Evolutionary conservation across 2,329 filamentous ascomycete genomes (phyloP), one percentile per base, ranked within the genome.

Genomic region (Curvularia sp.): DNA sequence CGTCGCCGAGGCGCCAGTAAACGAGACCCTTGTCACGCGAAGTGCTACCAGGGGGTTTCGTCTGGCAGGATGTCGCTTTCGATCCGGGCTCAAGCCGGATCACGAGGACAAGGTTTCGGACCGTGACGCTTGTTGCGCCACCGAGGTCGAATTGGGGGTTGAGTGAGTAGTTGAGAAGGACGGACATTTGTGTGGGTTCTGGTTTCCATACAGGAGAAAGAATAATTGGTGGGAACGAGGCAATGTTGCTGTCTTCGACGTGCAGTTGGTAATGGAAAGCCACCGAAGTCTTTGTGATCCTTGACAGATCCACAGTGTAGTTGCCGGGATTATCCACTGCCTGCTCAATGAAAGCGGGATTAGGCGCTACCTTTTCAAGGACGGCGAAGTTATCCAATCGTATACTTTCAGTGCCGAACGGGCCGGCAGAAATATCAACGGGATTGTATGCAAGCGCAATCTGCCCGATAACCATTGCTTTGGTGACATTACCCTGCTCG

Each of bases 221-320:
- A 15, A 90, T 80, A 12, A 97, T 80, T 0, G 93, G 93, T 10
- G 89, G 89, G 67, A 91, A 88, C 3, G 80, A 72, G 9, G 83
- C 79, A 13, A 84, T 74, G 56, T 81, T 83, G 34, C 79, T 73
- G 48, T 66, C 59, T 30, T 93, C 88, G 28, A 91, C 78, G 66
- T 95, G 91, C 10, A 97, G 82, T 70, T 93, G 91, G 77, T 98
- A 99, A 59, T 95, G 96, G 80, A 99, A 98, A 7, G 90, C 94
- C 6, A 94, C 88, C 0, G 89, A 85, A 1, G 91, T 89, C 68
- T 89, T 87, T 60, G 83, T 80, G 63, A 97, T 85, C 72, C 89
- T 87, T 13, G 87, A 83, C 6, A 95, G 79, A 61, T 93, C 86
- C 30, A 99, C 80, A 0, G 82, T 86, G 78, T 96, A 99, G 72